phyloP scores from a whole-genome alignment of 179 eudicot species.

The Drosera spatulata region DNA sequence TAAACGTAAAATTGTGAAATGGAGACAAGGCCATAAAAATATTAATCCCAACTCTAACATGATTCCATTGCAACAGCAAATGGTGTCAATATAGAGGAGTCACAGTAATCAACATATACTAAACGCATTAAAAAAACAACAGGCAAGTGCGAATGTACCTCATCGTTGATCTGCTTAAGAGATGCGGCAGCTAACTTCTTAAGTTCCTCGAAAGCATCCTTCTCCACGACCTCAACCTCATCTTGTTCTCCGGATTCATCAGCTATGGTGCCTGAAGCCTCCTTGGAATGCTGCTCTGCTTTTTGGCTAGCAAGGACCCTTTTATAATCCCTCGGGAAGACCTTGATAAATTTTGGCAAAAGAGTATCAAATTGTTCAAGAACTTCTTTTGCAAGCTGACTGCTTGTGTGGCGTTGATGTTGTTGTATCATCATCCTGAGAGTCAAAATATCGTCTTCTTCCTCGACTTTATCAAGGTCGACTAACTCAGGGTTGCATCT shows the following conservation, averaged over 20 bases:
- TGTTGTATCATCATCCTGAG: slow-evolving; percentile 95
- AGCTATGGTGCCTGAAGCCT: slow-evolving; percentile 35
- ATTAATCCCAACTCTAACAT: neutral
- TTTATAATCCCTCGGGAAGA: slow-evolving; percentile 94
- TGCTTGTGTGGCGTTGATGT: slow-evolving; percentile 88
- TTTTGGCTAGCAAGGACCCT: slow-evolving; percentile 64
- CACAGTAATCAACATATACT: neutral
- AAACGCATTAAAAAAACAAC: neutral
- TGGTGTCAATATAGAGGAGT: neutral
- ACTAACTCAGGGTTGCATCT: slow-evolving; percentile 86
- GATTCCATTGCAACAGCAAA: neutral
- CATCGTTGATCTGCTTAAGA: slow-evolving; percentile 17
- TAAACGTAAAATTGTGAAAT: no score
- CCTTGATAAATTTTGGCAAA: slow-evolving; percentile 80
- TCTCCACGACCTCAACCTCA: slow-evolving; percentile 56
- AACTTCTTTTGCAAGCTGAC: slow-evolving; percentile 79
- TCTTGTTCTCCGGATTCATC: slow-evolving; percentile 46
- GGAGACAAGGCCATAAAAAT: neutral
- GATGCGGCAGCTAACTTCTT: slow-evolving; percentile 66
- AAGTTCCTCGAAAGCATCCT: slow-evolving; percentile 83
- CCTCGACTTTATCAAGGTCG: slow-evolving; percentile 89
- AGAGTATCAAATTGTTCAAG: slow-evolving; percentile 70
- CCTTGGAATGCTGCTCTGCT: slow-evolving; percentile 35
- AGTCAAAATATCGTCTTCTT: slow-evolving; percentile 81
- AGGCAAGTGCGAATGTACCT: slow-evolving; percentile 21